Conservation (phyloP, 257 asterid species). For the Solanum dulcamara region DNA sequence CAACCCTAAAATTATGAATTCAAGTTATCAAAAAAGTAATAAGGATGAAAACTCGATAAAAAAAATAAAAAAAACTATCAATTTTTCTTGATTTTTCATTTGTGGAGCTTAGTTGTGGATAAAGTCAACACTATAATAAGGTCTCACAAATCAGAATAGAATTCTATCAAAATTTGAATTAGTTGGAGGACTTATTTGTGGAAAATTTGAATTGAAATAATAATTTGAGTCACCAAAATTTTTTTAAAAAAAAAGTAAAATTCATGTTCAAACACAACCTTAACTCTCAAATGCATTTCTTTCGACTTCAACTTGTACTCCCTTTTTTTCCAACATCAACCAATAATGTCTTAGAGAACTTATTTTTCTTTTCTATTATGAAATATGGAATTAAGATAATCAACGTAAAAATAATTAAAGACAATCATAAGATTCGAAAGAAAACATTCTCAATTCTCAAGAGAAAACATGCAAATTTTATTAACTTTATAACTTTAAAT, state of each 20-base stretch:
- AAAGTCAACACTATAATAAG: neutral
- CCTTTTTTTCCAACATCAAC: neutral
- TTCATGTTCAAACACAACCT: neutral
- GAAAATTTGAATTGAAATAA: no score
- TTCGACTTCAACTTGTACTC: neutral
- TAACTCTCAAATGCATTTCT: neutral
- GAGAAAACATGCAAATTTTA: neutral
- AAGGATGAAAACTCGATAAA: no score
- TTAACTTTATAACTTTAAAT: neutral
- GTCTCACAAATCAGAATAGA: no score
- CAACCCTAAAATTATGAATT: no score
- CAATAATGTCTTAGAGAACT: neutral
- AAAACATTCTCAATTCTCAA: neutral
- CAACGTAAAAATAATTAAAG: no score
- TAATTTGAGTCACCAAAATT: neutral
- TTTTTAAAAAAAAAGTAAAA: neutral
- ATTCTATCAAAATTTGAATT: neutral
- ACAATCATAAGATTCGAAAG: no score
- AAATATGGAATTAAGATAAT: neutral
- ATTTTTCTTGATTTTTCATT: no score
- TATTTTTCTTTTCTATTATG: neutral
- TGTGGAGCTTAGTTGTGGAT: neutral
- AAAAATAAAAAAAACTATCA: no score
- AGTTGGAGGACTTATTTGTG: neutral
- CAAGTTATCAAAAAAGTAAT: no score